Base-by-base conservation (phyloP, 148 eudicot genomes). In the Polygonum aviculare region DNA sequence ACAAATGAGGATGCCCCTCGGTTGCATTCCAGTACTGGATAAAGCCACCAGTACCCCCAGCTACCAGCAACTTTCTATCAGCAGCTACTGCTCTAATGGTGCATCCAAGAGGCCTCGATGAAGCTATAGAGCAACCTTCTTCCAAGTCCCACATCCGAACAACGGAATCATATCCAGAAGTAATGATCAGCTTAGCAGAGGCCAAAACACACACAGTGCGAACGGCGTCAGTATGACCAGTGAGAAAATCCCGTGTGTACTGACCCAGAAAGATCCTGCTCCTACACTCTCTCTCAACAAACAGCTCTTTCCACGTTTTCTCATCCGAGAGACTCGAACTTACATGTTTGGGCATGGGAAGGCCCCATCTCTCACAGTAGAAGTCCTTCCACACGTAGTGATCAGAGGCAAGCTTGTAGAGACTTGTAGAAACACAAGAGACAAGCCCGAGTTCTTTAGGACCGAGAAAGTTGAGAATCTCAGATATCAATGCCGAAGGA, bases 291-390 rank as follows among this genome's bases (percentile, higher is more conserved):
- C 91, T 88, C 90, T 93, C 98, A 2, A 89, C 90, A 91, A 95
- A 93, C 50, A 93, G 84, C 26, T 93, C 92, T 84, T 92, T 95
- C 99, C 99, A 95, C 12, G 93, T 83, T 80, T 90, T 93, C 85
- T 91, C 94, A 67, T 86, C 85, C 0, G 86, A 69, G 51, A 72
- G 51, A 47, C 83, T 90, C 2, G 84, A 74, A 54, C 69, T 86
- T 41, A 86, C 33, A 38, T 84, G 82, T 36, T 77, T 80, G 0
- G 80, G 54, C 15, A 83, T 47, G 19, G 99, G 98, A 41, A 86
- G 87, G 55, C 97, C 99, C 99, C 99, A 95, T 71, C 98, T 84
- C 85, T 95, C 97, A 55, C 85, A 88, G 79, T 95, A 95, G 70
- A 89, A 95, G 69, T 93, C 90, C 86, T 91, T 95, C 99, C 99